phyloP scores from a whole-genome alignment of 345 rosid genomes.

The Populus euphratica region DNA sequence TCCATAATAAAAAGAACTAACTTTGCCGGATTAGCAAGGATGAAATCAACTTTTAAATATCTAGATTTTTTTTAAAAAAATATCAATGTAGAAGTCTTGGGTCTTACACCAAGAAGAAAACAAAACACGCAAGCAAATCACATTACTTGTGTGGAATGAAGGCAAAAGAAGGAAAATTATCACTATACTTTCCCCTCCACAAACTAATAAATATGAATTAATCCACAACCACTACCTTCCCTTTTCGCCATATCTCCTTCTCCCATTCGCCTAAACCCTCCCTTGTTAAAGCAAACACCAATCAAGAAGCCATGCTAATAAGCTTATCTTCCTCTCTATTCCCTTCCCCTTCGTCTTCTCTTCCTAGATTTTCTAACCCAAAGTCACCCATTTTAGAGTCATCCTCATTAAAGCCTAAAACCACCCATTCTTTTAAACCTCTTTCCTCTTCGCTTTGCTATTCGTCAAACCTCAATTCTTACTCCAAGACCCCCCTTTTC shows the following conservation, averaged over 20 bases:
- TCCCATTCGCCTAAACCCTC: constrained; percentile 12
- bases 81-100: not conserved
- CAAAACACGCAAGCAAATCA: not conserved
- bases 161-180: constrained; percentile 20
- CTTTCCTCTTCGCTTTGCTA: constrained; percentile 26
- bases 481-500: constrained; percentile 37
- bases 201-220: constrained; percentile 35
- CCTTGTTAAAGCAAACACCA: not conserved
- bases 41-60: too few relatives aligned
- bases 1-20: too few relatives aligned
- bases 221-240: constrained; percentile 23
- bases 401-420: constrained; percentile 40
- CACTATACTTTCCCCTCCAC: constrained; percentile 54
- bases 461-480: constrained; percentile 24
- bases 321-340: constrained; percentile 41
- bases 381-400: constrained; percentile 36
- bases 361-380: constrained; percentile 31
- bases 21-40: too few relatives aligned
- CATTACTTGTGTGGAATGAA: constrained; percentile 10
- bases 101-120: not conserved
- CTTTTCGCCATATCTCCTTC: constrained; percentile 13
- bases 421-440: constrained; percentile 48
- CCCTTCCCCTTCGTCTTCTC: constrained; percentile 39
- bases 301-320: constrained; percentile 54
- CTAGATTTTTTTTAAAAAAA: too few relatives aligned